phyloP scores from a whole-genome alignment of 1,284 basidiomycete species.

The Microbotryum silenes-acaulis region DNA sequence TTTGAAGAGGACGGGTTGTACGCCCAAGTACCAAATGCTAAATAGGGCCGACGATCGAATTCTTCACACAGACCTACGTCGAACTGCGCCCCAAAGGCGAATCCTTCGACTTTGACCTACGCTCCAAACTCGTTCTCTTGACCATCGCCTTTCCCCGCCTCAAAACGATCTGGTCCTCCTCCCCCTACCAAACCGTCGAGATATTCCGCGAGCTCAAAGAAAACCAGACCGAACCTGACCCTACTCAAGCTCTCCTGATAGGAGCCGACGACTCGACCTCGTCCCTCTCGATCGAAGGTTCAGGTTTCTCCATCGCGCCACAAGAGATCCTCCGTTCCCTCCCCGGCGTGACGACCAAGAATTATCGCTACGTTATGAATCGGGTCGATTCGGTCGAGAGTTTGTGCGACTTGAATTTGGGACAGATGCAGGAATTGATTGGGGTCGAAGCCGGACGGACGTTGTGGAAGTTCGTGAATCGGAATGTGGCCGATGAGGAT shows the following conservation, averaged over 20 bases:
- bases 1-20: background rate
- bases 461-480: conserved; percentile 74
- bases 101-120: conserved; percentile 46
- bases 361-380: conserved; percentile 74
- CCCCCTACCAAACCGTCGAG: conserved; percentile 81
- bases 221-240: conserved; percentile 76
- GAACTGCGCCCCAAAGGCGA: conserved; percentile 18
- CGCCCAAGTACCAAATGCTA: too few species aligned
- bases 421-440: conserved; percentile 64
- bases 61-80: conserved; percentile 27
- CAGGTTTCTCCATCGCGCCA: conserved; percentile 55
- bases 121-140: conserved; percentile 78
- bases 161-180: conserved; percentile 93
- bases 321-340: conserved; percentile 65
- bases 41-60: too few species aligned
- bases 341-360: conserved; percentile 61
- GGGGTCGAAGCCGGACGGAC: conserved; percentile 73
- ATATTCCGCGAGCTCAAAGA: conserved; percentile 88
- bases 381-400: conserved; percentile 67
- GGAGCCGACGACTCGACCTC: conserved; percentile 55
- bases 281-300: conserved; percentile 8
- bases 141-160: conserved; percentile 83
- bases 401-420: conserved; percentile 50
- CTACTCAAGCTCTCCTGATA: conserved; percentile 60
- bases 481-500: conserved; percentile 43